Base-by-base conservation (phyloP, 176 grass and related monocot species). In the Oryza officinalis region DNA sequence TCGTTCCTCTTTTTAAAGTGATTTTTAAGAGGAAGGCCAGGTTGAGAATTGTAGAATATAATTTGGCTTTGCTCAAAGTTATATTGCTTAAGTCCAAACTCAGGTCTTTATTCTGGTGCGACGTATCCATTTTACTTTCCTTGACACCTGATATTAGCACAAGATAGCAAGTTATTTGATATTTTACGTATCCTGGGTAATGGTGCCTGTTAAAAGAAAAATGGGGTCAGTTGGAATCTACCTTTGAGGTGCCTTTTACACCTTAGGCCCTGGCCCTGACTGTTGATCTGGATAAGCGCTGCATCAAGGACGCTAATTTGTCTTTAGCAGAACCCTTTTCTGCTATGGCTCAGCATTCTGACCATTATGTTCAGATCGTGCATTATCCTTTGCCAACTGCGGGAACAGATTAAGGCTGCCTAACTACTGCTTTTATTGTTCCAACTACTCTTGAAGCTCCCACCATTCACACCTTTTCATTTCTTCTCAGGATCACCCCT, bases 351-450 rank as follows among this genome's bases (percentile, higher is more conserved):
- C 27, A 72, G 38, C 68, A 71, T 22, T 35, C 47, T 71, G 65
- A 50, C 65, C 30, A 63, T 30, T 65, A 33, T 74, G 81, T 86
- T 73, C 45, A 52, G 79, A 68, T 40, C 43, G 52, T 40, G 37
- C n/a, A 69, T 46, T 83, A 80, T 83, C 30, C 18, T 83, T 82
- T 63, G 46, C 47, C 49, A 63, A 69, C 75, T 33, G 23, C 27
- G 15, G 75, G 80, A 73, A 71, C 40, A 20, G 35, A 90, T 87
- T 63, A 87, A 80, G 40, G 31, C 75, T 64, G 43, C 26, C 75
- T 80, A 90, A 60, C 89, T 84, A 83, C 75, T 69, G 50, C 69
- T 80, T 86, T 68, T 80, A 70, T 83, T 70, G 63, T 78, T 84
- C 67, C 63, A 83, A 83, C 84, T 79, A 83, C 84, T 74, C 49